Evolutionary conservation across 2,329 filamentous ascomycete species (phyloP), one percentile per base, ranked within the genome.

Genomic region (Cercospora citrullina): DNA sequence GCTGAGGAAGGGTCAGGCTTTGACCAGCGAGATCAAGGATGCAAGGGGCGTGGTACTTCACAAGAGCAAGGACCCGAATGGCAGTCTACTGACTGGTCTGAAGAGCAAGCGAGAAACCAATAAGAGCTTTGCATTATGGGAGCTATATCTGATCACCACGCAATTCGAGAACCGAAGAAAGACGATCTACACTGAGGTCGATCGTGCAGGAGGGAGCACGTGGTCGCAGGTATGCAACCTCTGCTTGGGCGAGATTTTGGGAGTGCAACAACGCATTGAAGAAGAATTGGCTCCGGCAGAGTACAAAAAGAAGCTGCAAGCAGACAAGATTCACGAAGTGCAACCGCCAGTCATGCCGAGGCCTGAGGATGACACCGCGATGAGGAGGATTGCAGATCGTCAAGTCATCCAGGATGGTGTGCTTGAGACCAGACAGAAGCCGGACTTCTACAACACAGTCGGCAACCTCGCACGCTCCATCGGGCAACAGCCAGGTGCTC

Each of bases 81-180:
- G 93, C 39, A 97, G 92, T 77, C 84, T 98, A 30, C 79, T 98
- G 60, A 93, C 89, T 66, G 94, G 94, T 0, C 79, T 98, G 57
- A 94, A 90, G 77, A 90, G 90, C 71, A 95, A 93, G 81, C 95
- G 94, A 78, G 84, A 92, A 8, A 84, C 91, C 9, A 88, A 92
- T 68, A 89, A 91, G 86, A 86, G 88, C 0, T 96, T 96, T 78
- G 94, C 94, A 16, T 91, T 96, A 79, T 97, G 94, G 94, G 94
- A 98, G 77, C 83, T 97, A 30, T 88, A 89, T 31, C 85, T 92
- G 65, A 96, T 97, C 73, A 89, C 91, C 42, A 87, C 90, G 66
- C 86, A 88, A 64, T 94, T 91, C 70, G 85, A 89, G 16, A 85
- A 88, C n/a, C 89, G 93, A 36, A 87, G 94, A 63, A 91, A 90